Percentiles rank a stretch among this genome's conserved stretches.
phyloP scores from a whole-genome alignment of 176 grass and related monocot species.

The Zea luxurians region DNA sequence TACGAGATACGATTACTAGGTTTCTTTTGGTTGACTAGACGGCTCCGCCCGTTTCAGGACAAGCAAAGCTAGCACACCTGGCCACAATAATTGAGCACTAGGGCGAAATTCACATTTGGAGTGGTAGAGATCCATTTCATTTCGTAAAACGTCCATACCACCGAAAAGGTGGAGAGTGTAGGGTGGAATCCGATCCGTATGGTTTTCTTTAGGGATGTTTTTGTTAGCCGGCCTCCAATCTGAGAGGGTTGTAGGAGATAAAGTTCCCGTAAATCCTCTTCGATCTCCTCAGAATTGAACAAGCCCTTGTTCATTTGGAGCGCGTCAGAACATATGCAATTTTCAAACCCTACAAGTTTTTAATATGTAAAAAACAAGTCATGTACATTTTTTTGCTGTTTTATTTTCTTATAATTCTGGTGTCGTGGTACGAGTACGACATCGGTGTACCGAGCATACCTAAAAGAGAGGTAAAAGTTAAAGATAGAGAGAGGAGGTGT shows the following conservation, averaged over 20 bases:
- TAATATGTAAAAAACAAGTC: neutral
- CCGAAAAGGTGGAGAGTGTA: neutral
- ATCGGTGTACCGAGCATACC: no score
- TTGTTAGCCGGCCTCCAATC: neutral
- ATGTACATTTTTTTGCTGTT: no score
- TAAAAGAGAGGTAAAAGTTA: no score
- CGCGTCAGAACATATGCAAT: no score
- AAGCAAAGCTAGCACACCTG: neutral
- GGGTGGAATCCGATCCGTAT: conserved; percentile 1
- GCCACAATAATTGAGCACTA: conserved; percentile 39
- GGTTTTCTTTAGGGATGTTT: neutral
- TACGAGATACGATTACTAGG: neutral
- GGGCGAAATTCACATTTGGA: neutral
- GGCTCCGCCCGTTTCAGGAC: neutral
- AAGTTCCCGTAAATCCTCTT: neutral
- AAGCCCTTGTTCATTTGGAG: neutral
- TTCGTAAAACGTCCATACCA: conserved; percentile 12
- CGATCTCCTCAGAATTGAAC: neutral
- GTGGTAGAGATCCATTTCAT: conserved; percentile 24
- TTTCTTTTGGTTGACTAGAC: neutral
- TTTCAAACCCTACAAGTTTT: neutral
- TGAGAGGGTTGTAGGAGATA: neutral
- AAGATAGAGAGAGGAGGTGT: no score
- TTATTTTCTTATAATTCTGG: no score
- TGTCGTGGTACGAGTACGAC: no score